Evolutionary conservation across 1,284 basidiomycete genomes (phyloP).

Genomic region (Flammula alnicola): DNA sequence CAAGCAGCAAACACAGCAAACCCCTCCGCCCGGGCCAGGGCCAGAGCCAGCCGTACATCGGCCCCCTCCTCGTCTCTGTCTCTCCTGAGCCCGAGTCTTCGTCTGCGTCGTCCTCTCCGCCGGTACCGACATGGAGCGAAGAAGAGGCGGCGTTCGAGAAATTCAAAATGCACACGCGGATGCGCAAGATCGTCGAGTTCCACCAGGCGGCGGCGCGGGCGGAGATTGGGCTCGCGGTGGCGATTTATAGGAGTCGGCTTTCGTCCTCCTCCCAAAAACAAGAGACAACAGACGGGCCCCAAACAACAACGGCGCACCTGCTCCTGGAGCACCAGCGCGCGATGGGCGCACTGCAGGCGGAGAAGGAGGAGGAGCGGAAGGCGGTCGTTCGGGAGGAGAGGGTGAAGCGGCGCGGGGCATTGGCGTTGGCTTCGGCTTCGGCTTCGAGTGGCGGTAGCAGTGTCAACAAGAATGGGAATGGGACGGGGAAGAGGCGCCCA

Average conservation of each 20-base stretch:
- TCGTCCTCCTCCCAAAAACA: no score
- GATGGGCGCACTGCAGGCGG: conserved; percentile 49
- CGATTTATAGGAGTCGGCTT: no score
- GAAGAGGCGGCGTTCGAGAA: conserved; percentile 55
- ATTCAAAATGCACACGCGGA: conserved; percentile 53
- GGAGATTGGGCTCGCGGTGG: conserved; percentile 50
- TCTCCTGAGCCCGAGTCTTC: no score
- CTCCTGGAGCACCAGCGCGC: conserved; percentile 50
- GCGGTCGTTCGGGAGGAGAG: conserved; percentile 49
- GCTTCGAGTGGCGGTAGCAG: neutral
- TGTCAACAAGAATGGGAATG: no score
- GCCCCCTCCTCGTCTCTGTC: conserved; percentile 46
- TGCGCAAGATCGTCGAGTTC: conserved; percentile 59
- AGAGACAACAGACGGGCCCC: no score
- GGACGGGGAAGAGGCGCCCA: conserved; percentile 5
- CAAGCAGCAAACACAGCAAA: no score
- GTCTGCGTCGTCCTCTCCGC: no score
- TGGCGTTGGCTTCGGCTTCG: conserved; percentile 15
- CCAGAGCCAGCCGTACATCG: conserved; percentile 42
- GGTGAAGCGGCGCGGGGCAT: conserved; percentile 40
- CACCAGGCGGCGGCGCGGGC: conserved; percentile 52
- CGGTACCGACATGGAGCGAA: no score
- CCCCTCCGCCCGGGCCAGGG: conserved; percentile 16
- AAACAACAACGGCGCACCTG: no score
- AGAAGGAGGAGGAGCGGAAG: conserved; percentile 57